Conservation (phyloP, 768 basidiomycete species). For the Candolleomyces efflorescens region DNA sequence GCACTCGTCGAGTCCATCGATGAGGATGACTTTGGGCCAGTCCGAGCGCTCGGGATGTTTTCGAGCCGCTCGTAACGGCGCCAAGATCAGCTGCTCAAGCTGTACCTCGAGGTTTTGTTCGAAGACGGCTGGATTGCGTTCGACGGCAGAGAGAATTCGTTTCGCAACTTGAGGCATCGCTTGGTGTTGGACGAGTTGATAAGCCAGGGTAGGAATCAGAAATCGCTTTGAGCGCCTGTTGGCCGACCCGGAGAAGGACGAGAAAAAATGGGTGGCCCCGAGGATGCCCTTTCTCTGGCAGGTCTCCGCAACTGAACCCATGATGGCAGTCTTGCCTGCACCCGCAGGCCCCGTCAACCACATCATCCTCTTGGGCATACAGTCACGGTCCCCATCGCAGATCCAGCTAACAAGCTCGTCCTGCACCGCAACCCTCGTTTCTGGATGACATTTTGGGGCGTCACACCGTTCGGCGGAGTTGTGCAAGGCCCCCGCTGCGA, state of each 20-base stretch:
- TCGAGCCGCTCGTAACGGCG: neutral
- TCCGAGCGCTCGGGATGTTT: neutral
- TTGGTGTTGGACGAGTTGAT: neutral
- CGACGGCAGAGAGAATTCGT: neutral
- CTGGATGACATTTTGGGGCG: neutral
- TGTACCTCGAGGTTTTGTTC: neutral
- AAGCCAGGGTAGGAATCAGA: neutral
- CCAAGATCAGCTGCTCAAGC: neutral
- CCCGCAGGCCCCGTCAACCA: conserved; percentile 8
- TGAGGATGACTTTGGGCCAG: neutral
- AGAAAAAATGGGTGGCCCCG: conserved; percentile 8
- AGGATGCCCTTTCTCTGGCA: neutral
- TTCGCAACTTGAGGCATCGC: neutral
- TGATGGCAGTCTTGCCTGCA: conserved; percentile 6
- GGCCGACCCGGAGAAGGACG: neutral
- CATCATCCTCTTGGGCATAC: neutral
- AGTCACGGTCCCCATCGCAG: neutral
- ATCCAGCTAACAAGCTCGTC: conserved; percentile 2
- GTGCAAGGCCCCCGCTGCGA: conserved; percentile 1
- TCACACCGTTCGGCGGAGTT: conserved; percentile 6
- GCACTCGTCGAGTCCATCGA: neutral
- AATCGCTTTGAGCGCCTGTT: neutral
- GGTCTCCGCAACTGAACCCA: conserved; percentile 3
- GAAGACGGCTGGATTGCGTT: neutral
- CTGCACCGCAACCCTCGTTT: conserved; percentile 1